These are phyloP conservation scores for Obba rivulosa DNA, from an alignment of 768 basidiomycete genomes.

Conservation along the genomic window DNA sequence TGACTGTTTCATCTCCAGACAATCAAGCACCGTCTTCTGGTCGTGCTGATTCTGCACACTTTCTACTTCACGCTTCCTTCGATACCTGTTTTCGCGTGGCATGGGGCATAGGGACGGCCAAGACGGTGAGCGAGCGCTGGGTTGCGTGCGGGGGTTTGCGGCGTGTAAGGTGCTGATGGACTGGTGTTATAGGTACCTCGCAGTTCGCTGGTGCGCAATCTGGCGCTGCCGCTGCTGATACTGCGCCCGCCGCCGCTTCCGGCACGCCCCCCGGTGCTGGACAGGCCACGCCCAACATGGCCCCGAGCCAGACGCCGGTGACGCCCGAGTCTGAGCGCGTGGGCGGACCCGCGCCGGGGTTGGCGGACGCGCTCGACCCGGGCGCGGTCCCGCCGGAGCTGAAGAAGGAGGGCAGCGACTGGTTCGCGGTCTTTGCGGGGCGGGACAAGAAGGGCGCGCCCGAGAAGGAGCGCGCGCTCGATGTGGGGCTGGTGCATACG, in stretches of 20 bases:
- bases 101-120: too few species aligned
- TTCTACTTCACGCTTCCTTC: too few species aligned
- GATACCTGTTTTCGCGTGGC: too few species aligned
- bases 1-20: too few species aligned
- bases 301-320: slow-evolving; percentile 4
- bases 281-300: background rate
- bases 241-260: slow-evolving; percentile 14
- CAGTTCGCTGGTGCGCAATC: slow-evolving; percentile 23
- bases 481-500: slow-evolving; percentile 78
- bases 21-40: too few species aligned
- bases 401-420: slow-evolving; percentile 76
- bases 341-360: slow-evolving; percentile 3
- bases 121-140: too few species aligned
- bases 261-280: slow-evolving; percentile 5
- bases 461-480: slow-evolving; percentile 56
- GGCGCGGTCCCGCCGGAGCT: slow-evolving; percentile 45
- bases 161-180: too few species aligned
- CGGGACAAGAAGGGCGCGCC: background rate
- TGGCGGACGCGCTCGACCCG: slow-evolving; percentile 27
- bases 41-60: too few species aligned
- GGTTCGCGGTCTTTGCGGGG: slow-evolving; percentile 71
- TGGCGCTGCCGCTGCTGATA: slow-evolving; percentile 20
- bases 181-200: too few species aligned
- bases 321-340: slow-evolving; percentile 13
- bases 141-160: too few species aligned